Evolutionary conservation across 1,284 basidiomycete genomes (phyloP), one percentile per base, ranked within the genome.

Genomic region (Melampsora abietis-canadensis): DNA sequence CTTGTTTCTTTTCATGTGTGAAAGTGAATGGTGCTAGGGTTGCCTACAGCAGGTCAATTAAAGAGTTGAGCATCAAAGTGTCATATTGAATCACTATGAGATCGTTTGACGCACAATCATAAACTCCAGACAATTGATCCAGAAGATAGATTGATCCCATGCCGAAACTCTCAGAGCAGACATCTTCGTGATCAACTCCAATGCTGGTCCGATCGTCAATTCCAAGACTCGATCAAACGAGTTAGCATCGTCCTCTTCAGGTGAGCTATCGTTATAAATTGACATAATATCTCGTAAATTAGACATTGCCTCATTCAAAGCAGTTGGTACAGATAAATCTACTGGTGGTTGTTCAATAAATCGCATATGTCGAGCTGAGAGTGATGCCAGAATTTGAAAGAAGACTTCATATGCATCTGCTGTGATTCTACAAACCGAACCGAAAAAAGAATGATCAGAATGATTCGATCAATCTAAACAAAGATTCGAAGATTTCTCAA

Each of bases 201-300:
- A 27, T 47, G 62, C 64, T 10, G 73, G 66, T 40, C 61, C 73
- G n/a, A 68, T 46, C 40, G 60, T 63, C 24, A 63, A 51, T 15
- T 69, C 65, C n/a, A 69, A 60, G 12, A 67, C 73, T 67, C 46
- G 24, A 30, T 65, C 62, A 51, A 72, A 65, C 17, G 62, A 76
- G 6, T 66, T 48, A 10, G 63, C 76, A 21, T 84, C 82, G 77
- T 88, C 87, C 51, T 86, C 85, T 65, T 84, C 84, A 44, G 90
- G 83, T 40, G 94, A 85, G 0, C 91, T 92, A 0, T 90, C 89
- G 63, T 91, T 88, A 81, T 94, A 94, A 8, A 96, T 92, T 0
- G 85, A 82, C 86, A 94, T 90, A 78, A 96, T 88, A 80, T 96
- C 92, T 30, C 90, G 88, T 5, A 96, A 85, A 75, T 92, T 88